Conservation (phyloP, 495 filamentous ascomycete genomes). For the Letharia lupina region DNA sequence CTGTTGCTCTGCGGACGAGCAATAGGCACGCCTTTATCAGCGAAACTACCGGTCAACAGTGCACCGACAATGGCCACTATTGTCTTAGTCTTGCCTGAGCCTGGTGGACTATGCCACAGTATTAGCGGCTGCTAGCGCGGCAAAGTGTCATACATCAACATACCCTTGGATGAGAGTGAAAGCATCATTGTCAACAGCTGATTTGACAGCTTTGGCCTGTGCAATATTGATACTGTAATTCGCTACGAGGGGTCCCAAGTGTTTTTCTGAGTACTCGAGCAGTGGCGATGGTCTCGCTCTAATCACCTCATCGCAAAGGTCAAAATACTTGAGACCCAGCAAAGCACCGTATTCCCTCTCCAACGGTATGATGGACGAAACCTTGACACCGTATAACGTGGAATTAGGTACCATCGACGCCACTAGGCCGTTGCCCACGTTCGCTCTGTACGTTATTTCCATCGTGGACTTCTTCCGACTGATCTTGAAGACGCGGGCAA, state of each 20-base stretch:
- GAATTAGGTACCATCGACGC: slow-evolving; percentile 46
- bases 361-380: slow-evolving; percentile 80
- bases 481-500: slow-evolving; percentile 73
- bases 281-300: slow-evolving; percentile 81
- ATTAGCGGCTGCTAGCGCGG: slow-evolving; percentile 1
- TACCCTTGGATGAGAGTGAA: slow-evolving; percentile 93
- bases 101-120: slow-evolving; percentile 55
- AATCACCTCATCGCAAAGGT: slow-evolving; percentile 85
- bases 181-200: slow-evolving; percentile 86
- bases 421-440: slow-evolving; percentile 50
- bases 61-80: slow-evolving; percentile 94
- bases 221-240: slow-evolving; percentile 81
- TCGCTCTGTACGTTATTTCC: slow-evolving; percentile 79
- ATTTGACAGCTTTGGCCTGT: slow-evolving; percentile 86
- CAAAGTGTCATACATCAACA: slow-evolving; percentile 18
- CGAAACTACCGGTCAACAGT: slow-evolving; percentile 58
- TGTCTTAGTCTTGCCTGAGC: slow-evolving; percentile 96
- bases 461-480: slow-evolving; percentile 67
- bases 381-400: slow-evolving; percentile 65
- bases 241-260: slow-evolving; percentile 53
- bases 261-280: slow-evolving; percentile 65
- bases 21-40: slow-evolving; percentile 42
- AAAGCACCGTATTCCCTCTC: slow-evolving; percentile 93
- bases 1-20: slow-evolving; percentile 36
- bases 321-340: slow-evolving; percentile 85